Evolutionary conservation across 805 yeast species (phyloP), one percentile per base, ranked within the genome.

Genomic region (Hanseniaspora thailandica): DNA sequence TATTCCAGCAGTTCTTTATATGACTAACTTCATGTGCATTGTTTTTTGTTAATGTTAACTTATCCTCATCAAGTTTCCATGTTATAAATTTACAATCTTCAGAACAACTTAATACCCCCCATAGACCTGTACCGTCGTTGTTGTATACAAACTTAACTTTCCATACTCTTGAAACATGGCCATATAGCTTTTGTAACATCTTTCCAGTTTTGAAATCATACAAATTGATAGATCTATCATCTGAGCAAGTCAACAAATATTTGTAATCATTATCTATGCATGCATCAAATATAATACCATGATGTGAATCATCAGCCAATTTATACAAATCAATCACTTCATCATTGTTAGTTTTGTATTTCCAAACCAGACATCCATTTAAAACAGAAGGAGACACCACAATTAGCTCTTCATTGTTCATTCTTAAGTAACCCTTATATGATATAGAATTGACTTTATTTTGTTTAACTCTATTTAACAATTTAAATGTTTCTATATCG

Each of bases 141-240:
- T 65, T 59, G 5, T 69, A 68, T 55, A 70, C 76, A 62, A 86
- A 86, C 47, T 72, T 73, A 44, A 90, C 69, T 41, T 77, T 76
- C 98, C 98, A 93, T 39, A 93, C 89, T 63, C 98, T 76, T 0
- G 97, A 90, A 1, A 84, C 82, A 63, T 93, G 98, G 13, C 97
- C 98, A 97, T 97, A 93, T 0, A 96, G 97, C 26, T 81, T 77
- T 1, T 90, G 84, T 38, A 84, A 59, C 33, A 80, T 66, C 10
- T 67, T 60, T 0, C 94, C 90, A 1, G 76, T 62, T 6, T 61
- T 61, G 56, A 82, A 68, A 59, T 78, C 78, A 82, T 88, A 88
- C 5, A 90, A 63, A 55, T 81, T 82, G 52, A 93, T 80, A 0
- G 96, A 85, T 57, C 98, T 74, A 63, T 90, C 98, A 66, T 93